These are phyloP conservation scores for Malassezia sympodialis DNA, from an alignment of 1,284 basidiomycete genomes.

Conservation along the genomic window DNA sequence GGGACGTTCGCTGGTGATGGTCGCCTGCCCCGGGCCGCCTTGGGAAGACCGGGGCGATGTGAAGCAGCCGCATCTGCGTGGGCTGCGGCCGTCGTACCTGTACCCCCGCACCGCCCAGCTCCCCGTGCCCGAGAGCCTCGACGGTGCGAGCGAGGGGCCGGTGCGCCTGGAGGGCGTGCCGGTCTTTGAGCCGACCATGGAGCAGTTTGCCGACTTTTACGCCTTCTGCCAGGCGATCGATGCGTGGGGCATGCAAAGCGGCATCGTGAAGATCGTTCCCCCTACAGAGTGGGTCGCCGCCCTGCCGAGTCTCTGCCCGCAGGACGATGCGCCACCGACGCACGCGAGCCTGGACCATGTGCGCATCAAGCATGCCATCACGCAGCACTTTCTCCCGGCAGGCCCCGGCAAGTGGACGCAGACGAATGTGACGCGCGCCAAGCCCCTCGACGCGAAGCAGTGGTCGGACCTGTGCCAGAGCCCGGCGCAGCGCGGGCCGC, in stretches of 20 bases:
- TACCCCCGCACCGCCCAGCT: slow-evolving; percentile 22
- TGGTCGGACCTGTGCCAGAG: slow-evolving; percentile 37
- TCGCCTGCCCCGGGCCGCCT: not conserved
- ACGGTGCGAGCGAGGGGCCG: not conserved
- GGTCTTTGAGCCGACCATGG: slow-evolving; percentile 46
- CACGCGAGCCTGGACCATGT: slow-evolving; percentile 25
- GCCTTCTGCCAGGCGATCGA: slow-evolving; percentile 41
- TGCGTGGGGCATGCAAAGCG: slow-evolving; percentile 42
- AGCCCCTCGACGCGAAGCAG: slow-evolving; percentile 43
- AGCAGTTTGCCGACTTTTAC: slow-evolving; percentile 44
- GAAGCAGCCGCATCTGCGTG: not conserved
- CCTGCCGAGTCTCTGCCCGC: slow-evolving; percentile 27
- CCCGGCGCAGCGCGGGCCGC: slow-evolving; percentile 34
- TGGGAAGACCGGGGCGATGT: not conserved
- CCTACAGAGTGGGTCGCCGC: slow-evolving; percentile 40
- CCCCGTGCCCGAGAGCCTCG: not conserved
- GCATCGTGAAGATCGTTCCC: slow-evolving; percentile 45
- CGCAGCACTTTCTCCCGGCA: slow-evolving; percentile 40
- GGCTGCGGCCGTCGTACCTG: slow-evolving; percentile 35
- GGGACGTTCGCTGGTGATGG: not conserved
- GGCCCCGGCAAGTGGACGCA: slow-evolving; percentile 44
- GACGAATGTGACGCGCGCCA: slow-evolving; percentile 39
- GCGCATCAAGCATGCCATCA: slow-evolving; percentile 42
- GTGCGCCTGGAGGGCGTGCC: slow-evolving; percentile 29
- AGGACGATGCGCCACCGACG: slow-evolving; percentile 3